Base-by-base conservation (phyloP, 768 basidiomycete genomes). In the Collybiopsis luxurians region DNA sequence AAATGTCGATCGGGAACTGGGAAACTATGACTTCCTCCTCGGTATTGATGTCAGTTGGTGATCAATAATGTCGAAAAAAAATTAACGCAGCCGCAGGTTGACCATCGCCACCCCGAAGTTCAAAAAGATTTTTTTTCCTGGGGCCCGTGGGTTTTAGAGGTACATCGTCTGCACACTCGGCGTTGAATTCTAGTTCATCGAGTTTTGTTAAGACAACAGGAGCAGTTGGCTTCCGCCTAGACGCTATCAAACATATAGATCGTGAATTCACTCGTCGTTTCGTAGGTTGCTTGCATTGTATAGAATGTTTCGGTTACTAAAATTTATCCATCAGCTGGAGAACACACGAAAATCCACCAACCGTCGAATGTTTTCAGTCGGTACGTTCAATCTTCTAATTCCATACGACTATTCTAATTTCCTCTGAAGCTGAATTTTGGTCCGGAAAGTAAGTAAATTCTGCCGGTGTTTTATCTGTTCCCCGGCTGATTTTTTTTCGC, bases 191-290 rank as follows among this genome's bases (percentile, higher is more conserved):
- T 30, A 10, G 26, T 23, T 48, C 34, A 19, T 50, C 47, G 23
- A 38, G 26, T 7, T 43, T 47, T 46, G 58, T 21, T 39, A 53
- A 92, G 90, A 85, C 81, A 1, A 89, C 86, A 2, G 82, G 80
- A 7, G 86, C 82, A 11, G 70, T 71, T 30, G 95, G 94, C 12
- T 93, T 95, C 68, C 81, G 93, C 48, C 77, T 96, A 27, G 95
- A 96, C 66, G 95, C 94, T 17, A 89, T 95, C 61, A 97, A 96
- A 68, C 95, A 97, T 61, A 86, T 90, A 49, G 90, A 94, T 68
- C 74, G 79, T 56, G 71, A 73, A 23, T 92, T 92, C 63, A 70
- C 89, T n/a, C 64, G 81, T 2, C 75, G 80, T 34, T 92, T 90
- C 72, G 92, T 91, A 60, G 67, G 81, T 68, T 17, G 19, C 43